Evolutionary conservation across 495 filamentous ascomycete species (phyloP), one percentile per base, ranked within the genome.

Genomic region (Annulohypoxylon stygium): DNA sequence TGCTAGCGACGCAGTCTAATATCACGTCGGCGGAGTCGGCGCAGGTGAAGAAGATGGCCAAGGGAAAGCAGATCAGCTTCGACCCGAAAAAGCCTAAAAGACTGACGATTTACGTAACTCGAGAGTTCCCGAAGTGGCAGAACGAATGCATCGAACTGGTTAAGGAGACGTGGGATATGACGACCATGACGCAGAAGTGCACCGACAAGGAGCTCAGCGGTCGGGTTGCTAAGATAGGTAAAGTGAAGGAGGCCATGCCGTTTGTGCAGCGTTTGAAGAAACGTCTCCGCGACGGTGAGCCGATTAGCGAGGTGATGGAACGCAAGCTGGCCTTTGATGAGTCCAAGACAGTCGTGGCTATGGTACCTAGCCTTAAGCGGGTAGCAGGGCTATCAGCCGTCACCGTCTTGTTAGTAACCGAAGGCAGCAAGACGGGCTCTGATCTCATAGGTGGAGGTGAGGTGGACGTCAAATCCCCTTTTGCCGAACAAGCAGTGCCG

Each of bases 191-290:
- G 16, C 82, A 88, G 37, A 87, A 76, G 66, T 69, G 93, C 67
- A 89, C 97, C 70, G 93, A 97, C 76, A 97, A 96, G 84, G 88
- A 87, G 61, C 83, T 98, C 18, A 93, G 88, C 74, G 87, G 87
- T 58, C 88, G 90, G 75, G 87, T 95, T 20, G 88, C 86, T 74
- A 94, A 94, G 83, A 88, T 96, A 76, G 81, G 80, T 51, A 95
- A 98, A 82, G 93, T 92, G 88, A 99, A 99, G 88, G 93, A 95
- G 81, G 95, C 93, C 26, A 98, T 98, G 96, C 97, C 97, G 4
- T 99, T 98, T 76, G 90, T 98, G 4, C 94, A 98, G 81, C 81
- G 77, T 1, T 82, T 99, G 57, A 98, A 97, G 90, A 91, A 88
- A 75, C 87, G 93, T 18, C 86, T 99, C 25, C 79, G 91, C 50